These are phyloP conservation scores for Fusarium papillatum DNA, from an alignment of 2,329 filamentous ascomycete species.

Conservation along the genomic window DNA sequence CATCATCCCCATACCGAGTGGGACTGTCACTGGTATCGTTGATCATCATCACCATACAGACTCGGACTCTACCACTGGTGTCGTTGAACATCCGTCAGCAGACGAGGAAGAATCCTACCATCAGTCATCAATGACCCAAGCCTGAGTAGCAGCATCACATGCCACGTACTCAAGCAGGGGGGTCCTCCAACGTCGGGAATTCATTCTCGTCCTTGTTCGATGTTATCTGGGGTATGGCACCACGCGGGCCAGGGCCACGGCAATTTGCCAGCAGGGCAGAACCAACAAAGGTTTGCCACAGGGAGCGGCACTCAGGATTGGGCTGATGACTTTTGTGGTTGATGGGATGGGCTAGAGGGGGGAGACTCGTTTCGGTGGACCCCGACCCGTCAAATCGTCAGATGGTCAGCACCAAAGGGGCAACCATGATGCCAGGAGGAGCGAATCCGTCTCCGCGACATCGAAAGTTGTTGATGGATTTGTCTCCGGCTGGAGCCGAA, in stretches of 20 bases:
- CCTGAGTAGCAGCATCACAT: slow-evolving; percentile 4
- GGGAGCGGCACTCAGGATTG: not conserved
- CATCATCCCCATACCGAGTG: not conserved
- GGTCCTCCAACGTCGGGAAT: slow-evolving; percentile 20
- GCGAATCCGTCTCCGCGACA: not conserved
- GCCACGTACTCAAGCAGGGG: not conserved
- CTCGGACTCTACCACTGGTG: no score
- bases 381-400: slow-evolving; percentile 30
- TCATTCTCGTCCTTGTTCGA: slow-evolving; percentile 36
- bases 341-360: not conserved
- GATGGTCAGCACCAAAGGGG: slow-evolving; percentile 34
- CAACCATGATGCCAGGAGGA: slow-evolving; percentile 36
- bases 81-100: not conserved
- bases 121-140: not conserved
- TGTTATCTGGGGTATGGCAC: slow-evolving; percentile 39
- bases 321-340: slow-evolving; percentile 3
- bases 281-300: not conserved
- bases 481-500: slow-evolving; percentile 31
- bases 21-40: not conserved
- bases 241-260: slow-evolving; percentile 7
- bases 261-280: not conserved
- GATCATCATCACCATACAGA: no score
- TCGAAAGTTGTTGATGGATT: slow-evolving; percentile 21
- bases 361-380: slow-evolving; percentile 29
- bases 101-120: not conserved